Evolutionary conservation across 2,329 filamentous ascomycete species (phyloP).

Genomic region (Pseudocercospora musae): DNA sequence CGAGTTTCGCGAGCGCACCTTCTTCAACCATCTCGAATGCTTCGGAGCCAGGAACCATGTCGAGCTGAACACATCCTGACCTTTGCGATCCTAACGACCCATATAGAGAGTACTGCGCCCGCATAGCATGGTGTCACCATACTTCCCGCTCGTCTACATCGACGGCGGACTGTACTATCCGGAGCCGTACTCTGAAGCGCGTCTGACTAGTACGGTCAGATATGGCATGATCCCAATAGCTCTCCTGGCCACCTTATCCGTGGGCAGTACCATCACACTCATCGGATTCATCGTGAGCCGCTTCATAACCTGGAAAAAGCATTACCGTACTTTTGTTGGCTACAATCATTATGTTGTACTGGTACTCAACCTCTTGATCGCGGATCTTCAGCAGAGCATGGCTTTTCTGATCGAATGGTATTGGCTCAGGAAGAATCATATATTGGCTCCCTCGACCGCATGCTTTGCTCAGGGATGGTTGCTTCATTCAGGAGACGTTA

Average conservation of each 20-base stretch:
- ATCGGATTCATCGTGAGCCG: conserved; percentile 33
- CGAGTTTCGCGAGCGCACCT: background rate
- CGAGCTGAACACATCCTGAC: background rate
- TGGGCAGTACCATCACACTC: conserved; percentile 28
- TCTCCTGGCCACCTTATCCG: conserved; percentile 30
- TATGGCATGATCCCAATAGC: conserved; percentile 33
- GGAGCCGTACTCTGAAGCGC: conserved; percentile 29
- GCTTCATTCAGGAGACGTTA: conserved; percentile 63
- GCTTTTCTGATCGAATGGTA: conserved; percentile 62
- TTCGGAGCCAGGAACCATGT: background rate
- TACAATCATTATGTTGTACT: conserved; percentile 66
- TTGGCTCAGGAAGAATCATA: conserved; percentile 55
- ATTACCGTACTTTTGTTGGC: conserved; percentile 32
- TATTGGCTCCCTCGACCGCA: conserved; percentile 52
- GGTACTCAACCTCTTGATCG: conserved; percentile 66
- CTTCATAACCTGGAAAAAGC: conserved; percentile 32
- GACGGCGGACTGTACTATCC: conserved; percentile 29
- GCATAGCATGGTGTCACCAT: conserved; percentile 17
- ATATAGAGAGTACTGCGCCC: background rate
- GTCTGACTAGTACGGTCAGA: conserved; percentile 22
- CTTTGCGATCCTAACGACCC: too few species aligned
- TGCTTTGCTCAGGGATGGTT: conserved; percentile 69
- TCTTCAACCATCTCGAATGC: background rate
- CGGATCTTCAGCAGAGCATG: conserved; percentile 64
- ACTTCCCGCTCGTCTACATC: conserved; percentile 21